Evolutionary conservation across 1,284 basidiomycete genomes (phyloP).

Genomic region (Polyporus tsugae): DNA sequence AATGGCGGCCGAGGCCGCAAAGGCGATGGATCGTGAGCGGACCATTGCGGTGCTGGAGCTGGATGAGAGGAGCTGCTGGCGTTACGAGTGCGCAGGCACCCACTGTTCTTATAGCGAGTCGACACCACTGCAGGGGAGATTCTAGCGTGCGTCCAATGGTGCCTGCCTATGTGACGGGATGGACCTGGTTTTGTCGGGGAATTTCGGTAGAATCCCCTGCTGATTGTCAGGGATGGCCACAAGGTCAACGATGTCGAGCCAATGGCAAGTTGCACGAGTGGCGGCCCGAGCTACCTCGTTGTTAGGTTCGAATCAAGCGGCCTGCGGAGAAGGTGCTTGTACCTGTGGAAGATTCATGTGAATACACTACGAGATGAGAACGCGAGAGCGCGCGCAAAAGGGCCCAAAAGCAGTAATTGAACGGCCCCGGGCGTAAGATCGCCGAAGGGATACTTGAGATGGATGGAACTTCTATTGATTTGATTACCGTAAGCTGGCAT

Average conservation of each 20-base stretch:
- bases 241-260: background rate
- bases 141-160: background rate
- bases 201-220: background rate
- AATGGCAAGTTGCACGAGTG: background rate
- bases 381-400: no score
- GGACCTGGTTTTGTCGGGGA: background rate
- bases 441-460: no score
- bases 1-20: background rate
- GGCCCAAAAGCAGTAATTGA: no score
- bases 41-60: background rate
- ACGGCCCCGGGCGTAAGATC: no score
- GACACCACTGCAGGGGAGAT: background rate
- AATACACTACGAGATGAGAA: no score
- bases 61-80: background rate
- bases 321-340: background rate
- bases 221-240: background rate
- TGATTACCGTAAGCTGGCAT: no score
- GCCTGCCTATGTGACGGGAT: background rate
- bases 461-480: no score
- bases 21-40: background rate
- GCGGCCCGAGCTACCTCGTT: background rate
- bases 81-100: background rate
- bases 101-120: background rate
- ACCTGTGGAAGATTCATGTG: no score
- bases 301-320: background rate